Evolutionary conservation across 257 asterid genomes (phyloP).

Genomic region (Osmanthus fragrans): DNA sequence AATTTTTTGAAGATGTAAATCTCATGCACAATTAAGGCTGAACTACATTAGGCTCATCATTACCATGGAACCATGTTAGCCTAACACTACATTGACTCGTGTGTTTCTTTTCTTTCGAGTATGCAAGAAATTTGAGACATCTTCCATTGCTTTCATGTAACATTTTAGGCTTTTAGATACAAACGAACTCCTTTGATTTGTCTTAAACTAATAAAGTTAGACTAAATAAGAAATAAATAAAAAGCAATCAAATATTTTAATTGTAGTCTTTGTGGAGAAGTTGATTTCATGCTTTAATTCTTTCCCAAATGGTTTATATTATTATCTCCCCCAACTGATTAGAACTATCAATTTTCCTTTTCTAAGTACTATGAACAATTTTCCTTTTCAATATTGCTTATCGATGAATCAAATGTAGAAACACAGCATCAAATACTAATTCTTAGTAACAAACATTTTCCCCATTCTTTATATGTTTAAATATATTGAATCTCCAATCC

Average conservation of each 20-base stretch:
- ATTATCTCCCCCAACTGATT: neutral
- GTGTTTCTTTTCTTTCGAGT: neutral
- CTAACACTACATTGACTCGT: neutral
- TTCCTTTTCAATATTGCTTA: neutral
- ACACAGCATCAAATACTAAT: neutral
- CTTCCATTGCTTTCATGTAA: neutral
- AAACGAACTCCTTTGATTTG: neutral
- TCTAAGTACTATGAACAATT: neutral
- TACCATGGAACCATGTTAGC: neutral
- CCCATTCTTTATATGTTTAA: neutral
- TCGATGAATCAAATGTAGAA: neutral
- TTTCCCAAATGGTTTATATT: neutral
- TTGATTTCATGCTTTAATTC: neutral
- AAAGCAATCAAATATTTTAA: neutral
- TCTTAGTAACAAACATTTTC: neutral
- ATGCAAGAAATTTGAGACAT: neutral
- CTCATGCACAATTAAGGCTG: neutral
- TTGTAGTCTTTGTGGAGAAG: neutral
- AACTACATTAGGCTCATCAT: neutral
- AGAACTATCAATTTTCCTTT: neutral
- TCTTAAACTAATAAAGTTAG: neutral
- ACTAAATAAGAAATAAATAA: neutral
- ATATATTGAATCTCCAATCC: neutral
- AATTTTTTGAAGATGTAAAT: neutral
- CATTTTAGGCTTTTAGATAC: neutral